These are phyloP conservation scores for Cryphonectria nitschkei DNA, from an alignment of 2,329 filamentous ascomycete species.

Conservation along the genomic window DNA sequence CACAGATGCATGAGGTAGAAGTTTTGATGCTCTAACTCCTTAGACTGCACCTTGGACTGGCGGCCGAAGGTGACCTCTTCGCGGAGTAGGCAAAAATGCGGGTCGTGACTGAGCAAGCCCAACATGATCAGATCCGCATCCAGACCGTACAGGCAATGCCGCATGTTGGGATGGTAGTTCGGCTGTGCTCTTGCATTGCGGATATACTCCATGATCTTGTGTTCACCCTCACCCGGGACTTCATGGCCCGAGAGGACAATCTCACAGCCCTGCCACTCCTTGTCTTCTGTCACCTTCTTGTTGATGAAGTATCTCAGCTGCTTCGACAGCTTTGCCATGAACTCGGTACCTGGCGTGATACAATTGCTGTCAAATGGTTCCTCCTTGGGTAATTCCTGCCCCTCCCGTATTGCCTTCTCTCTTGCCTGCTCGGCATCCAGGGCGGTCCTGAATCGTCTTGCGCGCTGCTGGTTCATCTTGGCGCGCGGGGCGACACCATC, in stretches of 20 bases:
- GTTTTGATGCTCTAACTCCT: slow-evolving; percentile 97
- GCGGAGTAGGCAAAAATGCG: slow-evolving; percentile 94
- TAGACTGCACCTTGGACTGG: slow-evolving; percentile 83
- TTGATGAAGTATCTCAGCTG: slow-evolving; percentile 98
- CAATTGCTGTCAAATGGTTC: slow-evolving; percentile 98
- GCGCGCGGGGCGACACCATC: slow-evolving; percentile 96
- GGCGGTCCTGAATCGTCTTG: slow-evolving; percentile 91
- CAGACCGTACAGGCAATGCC: slow-evolving; percentile 95
- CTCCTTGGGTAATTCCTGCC: slow-evolving; percentile 91
- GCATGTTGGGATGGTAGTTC: slow-evolving; percentile 87
- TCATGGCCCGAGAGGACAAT: slow-evolving; percentile 97
- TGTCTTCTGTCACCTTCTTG: slow-evolving; percentile 97
- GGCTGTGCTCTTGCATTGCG: slow-evolving; percentile 95
- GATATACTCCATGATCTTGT: slow-evolving; percentile 99
- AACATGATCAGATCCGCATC: slow-evolving; percentile 99
- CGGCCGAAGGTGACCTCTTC: slow-evolving; percentile 98
- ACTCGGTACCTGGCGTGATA: slow-evolving; percentile 94
- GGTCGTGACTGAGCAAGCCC: slow-evolving; percentile 94
- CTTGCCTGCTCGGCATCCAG: slow-evolving; percentile 86
- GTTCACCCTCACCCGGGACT: slow-evolving; percentile 95
- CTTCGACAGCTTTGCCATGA: slow-evolving; percentile 94
- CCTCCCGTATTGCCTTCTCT: slow-evolving; percentile 89
- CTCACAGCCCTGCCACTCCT: slow-evolving; percentile 96
- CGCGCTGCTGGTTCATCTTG: slow-evolving; percentile 99
- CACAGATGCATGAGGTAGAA: slow-evolving; percentile 97